These are phyloP conservation scores for Calonectria hongkongensis DNA, from an alignment of 2,329 filamentous ascomycete genomes.

Conservation along the genomic window DNA sequence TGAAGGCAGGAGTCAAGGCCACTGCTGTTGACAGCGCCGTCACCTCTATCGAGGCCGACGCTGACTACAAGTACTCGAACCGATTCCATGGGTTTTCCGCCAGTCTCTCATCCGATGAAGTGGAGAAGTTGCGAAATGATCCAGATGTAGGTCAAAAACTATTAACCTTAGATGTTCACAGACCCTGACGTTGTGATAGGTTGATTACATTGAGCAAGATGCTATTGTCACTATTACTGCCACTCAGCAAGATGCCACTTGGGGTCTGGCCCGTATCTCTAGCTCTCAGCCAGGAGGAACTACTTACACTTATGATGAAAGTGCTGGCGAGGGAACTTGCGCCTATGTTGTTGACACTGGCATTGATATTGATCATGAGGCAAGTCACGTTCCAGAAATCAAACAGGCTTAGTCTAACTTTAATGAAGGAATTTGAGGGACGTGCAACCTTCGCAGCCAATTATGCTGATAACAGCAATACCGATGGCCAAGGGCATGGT, in stretches of 20 bases:
- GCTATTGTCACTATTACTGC: constrained; percentile 55
- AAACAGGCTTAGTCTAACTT: background rate
- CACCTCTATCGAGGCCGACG: constrained; percentile 55
- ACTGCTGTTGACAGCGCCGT: constrained; percentile 53
- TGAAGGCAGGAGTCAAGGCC: constrained; percentile 53
- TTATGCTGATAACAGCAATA: constrained; percentile 50
- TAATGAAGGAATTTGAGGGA: constrained; percentile 57
- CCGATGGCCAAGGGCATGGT: constrained; percentile 63
- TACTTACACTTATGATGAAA: constrained; percentile 63
- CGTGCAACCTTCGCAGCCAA: constrained; percentile 59
- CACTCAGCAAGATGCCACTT: constrained; percentile 61
- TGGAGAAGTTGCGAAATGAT: constrained; percentile 52
- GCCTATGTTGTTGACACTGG: constrained; percentile 70
- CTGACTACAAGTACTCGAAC: constrained; percentile 56
- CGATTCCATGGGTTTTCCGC: constrained; percentile 55
- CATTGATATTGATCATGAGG: constrained; percentile 61
- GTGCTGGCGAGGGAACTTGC: constrained; percentile 64
- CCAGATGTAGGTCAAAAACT: constrained; percentile 48
- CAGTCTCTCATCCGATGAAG: constrained; percentile 51
- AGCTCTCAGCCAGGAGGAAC: constrained; percentile 55
- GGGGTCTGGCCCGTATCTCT: constrained; percentile 63
- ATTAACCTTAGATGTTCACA: background rate
- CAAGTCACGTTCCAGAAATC: constrained; percentile 49
- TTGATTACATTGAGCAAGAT: constrained; percentile 65
- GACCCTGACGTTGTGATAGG: constrained; percentile 41